A percentile compares a stretch with the other conserved stretches of the same genome.
phyloP scores from a whole-genome alignment of 768 basidiomycete genomes.

The Coprinopsis sp. region DNA sequence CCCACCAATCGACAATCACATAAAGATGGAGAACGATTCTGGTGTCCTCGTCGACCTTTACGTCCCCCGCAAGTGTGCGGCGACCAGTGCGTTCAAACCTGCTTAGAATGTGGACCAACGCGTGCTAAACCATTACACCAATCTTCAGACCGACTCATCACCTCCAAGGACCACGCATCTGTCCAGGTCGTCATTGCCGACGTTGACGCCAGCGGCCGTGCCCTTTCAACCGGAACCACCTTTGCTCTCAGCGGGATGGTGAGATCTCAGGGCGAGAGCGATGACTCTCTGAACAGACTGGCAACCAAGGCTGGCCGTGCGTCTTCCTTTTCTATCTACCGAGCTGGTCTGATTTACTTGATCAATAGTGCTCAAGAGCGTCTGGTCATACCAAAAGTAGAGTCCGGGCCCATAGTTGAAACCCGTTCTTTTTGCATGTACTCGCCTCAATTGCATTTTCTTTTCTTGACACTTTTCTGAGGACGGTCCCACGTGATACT shows the following conservation, averaged over 20 bases:
- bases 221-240: slow-evolving; percentile 74
- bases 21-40: too few relatives aligned
- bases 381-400: slow-evolving; percentile 96
- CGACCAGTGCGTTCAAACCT: slow-evolving; percentile 70
- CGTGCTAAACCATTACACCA: slow-evolving; percentile 3
- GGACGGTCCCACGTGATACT: too few relatives aligned
- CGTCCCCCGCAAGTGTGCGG: slow-evolving; percentile 99
- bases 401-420: slow-evolving; percentile 11
- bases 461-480: slow-evolving; percentile 3
- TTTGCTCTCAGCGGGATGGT: slow-evolving; percentile 95
- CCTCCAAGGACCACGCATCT: slow-evolving; percentile 97
- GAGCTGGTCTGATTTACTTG: slow-evolving; percentile 1
- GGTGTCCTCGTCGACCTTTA: slow-evolving; percentile 99
- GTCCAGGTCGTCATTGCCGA: slow-evolving; percentile 95
- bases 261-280: slow-evolving; percentile 91
- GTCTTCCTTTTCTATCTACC: slow-evolving; percentile 29
- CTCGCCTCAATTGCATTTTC: neutral
- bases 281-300: slow-evolving; percentile 94
- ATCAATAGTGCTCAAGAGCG: slow-evolving; percentile 85
- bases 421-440: slow-evolving; percentile 3
- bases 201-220: slow-evolving; percentile 86
- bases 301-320: slow-evolving; percentile 93
- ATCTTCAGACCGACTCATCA: slow-evolving; percentile 91
- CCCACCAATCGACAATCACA: too few relatives aligned
- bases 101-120: neutral